Evolutionary conservation across 345 rosid species (phyloP).

Genomic region (Litchi chinensis): DNA sequence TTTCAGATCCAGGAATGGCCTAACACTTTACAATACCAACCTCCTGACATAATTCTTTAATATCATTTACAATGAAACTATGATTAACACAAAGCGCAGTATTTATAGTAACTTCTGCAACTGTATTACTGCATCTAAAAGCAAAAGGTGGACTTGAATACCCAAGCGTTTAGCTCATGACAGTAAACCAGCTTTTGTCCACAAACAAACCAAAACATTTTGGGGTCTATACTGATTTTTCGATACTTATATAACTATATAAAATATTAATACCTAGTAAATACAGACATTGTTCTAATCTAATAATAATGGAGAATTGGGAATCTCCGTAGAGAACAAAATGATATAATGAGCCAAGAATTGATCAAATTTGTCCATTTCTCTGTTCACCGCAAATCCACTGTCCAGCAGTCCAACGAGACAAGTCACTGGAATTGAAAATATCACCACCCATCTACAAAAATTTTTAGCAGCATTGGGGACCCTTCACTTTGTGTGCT

Average conservation of each 20-base stretch:
- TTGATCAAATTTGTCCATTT: conserved; percentile 17
- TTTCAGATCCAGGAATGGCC: too few relatives aligned
- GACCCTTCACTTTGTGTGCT: not conserved
- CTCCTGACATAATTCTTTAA: too few relatives aligned
- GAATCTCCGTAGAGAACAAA: conserved; percentile 14
- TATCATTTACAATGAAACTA: too few relatives aligned
- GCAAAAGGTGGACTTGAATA: too few relatives aligned
- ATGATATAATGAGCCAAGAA: not conserved
- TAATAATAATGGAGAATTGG: not conserved
- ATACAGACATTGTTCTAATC: too few relatives aligned
- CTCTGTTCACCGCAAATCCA: conserved; percentile 11
- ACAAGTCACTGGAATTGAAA: not conserved
- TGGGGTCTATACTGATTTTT: conserved; percentile 1
- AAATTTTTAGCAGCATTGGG: not conserved
- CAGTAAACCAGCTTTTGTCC: not conserved
- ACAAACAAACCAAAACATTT: not conserved
- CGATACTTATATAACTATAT: not conserved
- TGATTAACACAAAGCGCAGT: too few relatives aligned
- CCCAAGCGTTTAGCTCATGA: too few relatives aligned
- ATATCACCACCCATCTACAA: not conserved
- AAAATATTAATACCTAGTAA: too few relatives aligned
- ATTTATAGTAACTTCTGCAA: too few relatives aligned
- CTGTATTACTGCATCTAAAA: too few relatives aligned
- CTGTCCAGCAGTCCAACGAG: not conserved
- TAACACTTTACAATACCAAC: too few relatives aligned